Conservation (phyloP, 2,329 filamentous ascomycete genomes). For the Metarhizium anisopliae region DNA sequence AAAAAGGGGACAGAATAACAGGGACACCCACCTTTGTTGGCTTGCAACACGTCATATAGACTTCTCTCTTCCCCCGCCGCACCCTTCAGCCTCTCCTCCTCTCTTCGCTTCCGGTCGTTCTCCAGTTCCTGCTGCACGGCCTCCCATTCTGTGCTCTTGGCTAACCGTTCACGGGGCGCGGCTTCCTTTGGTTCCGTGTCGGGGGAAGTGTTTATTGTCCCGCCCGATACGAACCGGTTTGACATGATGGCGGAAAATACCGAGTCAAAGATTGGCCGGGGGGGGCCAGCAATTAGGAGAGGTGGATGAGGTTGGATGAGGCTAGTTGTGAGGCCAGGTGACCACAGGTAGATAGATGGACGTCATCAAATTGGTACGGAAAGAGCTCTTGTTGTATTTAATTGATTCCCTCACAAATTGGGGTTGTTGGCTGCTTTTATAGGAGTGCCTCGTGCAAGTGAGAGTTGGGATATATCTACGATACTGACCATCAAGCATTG, state of each 20-base stretch:
- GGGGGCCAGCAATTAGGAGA: neutral
- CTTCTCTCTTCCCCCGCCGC: conserved; percentile 44
- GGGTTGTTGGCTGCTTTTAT: too few species aligned
- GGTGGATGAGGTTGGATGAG: neutral
- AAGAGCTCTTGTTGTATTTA: neutral
- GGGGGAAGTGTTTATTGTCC: conserved; percentile 32
- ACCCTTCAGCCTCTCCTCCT: conserved; percentile 36
- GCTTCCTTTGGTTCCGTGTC: conserved; percentile 13
- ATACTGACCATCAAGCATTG: too few species aligned
- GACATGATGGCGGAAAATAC: conserved; percentile 28
- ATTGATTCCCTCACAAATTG: too few species aligned
- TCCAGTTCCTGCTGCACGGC: conserved; percentile 57
- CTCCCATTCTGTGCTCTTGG: conserved; percentile 46
- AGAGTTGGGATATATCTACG: too few species aligned
- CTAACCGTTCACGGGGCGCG: neutral
- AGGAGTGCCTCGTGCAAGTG: too few species aligned
- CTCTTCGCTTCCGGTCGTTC: conserved; percentile 44
- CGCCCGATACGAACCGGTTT: conserved; percentile 46
- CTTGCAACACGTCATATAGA: conserved; percentile 68
- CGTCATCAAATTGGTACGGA: neutral
- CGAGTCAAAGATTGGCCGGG: neutral
- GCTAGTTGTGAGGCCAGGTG: too few species aligned
- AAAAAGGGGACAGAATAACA: neutral
- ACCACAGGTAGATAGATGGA: neutral
- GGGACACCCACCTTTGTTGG: conserved; percentile 60